These are phyloP conservation scores for Cercophora samala DNA, from an alignment of 495 filamentous ascomycete genomes.

Conservation along the genomic window DNA sequence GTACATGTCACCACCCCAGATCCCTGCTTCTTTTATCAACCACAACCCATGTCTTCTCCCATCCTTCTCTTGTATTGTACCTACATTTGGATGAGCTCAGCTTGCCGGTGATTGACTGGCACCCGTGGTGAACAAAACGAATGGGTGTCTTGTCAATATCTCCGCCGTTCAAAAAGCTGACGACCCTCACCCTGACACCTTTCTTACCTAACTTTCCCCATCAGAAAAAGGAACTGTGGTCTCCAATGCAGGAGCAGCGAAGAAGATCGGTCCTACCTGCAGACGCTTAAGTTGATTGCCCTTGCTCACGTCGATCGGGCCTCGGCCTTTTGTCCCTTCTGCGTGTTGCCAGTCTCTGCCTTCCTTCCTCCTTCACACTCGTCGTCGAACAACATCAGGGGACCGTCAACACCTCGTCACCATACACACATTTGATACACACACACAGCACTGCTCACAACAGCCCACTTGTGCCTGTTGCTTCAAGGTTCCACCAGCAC, in stretches of 20 bases:
- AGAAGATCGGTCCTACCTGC: conserved; percentile 23
- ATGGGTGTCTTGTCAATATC: conserved; percentile 25
- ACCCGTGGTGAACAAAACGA: conserved; percentile 7
- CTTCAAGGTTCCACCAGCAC: neutral
- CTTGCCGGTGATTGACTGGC: conserved; percentile 21
- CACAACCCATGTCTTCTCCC: neutral
- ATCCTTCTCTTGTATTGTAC: neutral
- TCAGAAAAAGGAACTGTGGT: neutral
- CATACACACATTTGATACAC: neutral
- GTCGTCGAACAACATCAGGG: conserved; percentile 1
- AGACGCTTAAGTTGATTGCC: conserved; percentile 25
- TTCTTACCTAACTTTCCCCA: conserved; percentile 15
- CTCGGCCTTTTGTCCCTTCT: conserved; percentile 1
- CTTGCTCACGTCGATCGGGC: conserved; percentile 23
- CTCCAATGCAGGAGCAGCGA: neutral
- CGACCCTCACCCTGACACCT: conserved; percentile 11
- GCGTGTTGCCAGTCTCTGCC: conserved; percentile 15
- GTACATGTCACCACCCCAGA: neutral
- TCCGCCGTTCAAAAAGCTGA: conserved; percentile 32
- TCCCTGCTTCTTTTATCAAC: neutral
- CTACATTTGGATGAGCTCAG: conserved; percentile 22
- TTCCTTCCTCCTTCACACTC: conserved; percentile 19
- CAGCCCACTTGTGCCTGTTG: neutral
- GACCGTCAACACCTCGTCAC: conserved; percentile 2
- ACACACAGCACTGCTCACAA: neutral